Base-by-base conservation (phyloP, 2,329 filamentous ascomycete genomes). In the Trichophyton rubrum region DNA sequence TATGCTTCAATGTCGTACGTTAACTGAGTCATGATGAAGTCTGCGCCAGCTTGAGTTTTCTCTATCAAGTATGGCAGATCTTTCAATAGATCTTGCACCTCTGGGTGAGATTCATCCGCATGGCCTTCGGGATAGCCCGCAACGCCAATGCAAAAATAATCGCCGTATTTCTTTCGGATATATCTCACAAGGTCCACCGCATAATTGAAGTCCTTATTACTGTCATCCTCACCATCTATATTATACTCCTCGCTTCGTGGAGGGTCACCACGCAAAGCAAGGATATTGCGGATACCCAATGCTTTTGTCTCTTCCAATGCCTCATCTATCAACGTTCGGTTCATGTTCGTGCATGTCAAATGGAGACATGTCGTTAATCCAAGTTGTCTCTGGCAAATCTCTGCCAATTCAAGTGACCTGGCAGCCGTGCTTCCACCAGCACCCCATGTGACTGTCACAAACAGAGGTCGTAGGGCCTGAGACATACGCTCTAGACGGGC, bases 291-390 rank as follows among this genome's bases (percentile, higher is more conserved):
- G 66, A 99, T 90, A 0, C 93, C 93, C 56, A 97, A 76, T 8
- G 82, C 88, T 75, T 95, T 96, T 56, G 92, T 92, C 69, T 95
- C 89, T 68, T 95, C 89, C 65, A 99, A 77, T 0, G 92, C 89
- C 71, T 91, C 86, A 69, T 99, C 93, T 62, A 99, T 85, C 67
- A 95, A 77, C 58, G 81, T 82, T 66, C 86, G 84, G 71, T 87
- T 93, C 92, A 97, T 97, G 73, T 99, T 97, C 60, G 93, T 99
- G 75, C 93, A 99, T 2, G 93, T 99, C 66, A 99, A 79, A 73
- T 99, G 93, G 66, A 99, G 79, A 73, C 93, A 96, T 63, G 93
- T 99, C 47, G 93, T 97, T 62, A 99, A 80, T 62, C 89, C 89
- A 60, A 97, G 77, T 75, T 96, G 90, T 63, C 90, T 82, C 78